Evolutionary conservation across 148 eudicot genomes (phyloP), one percentile per base, ranked within the genome.

Genomic region (Camellia lanceoleosa): DNA sequence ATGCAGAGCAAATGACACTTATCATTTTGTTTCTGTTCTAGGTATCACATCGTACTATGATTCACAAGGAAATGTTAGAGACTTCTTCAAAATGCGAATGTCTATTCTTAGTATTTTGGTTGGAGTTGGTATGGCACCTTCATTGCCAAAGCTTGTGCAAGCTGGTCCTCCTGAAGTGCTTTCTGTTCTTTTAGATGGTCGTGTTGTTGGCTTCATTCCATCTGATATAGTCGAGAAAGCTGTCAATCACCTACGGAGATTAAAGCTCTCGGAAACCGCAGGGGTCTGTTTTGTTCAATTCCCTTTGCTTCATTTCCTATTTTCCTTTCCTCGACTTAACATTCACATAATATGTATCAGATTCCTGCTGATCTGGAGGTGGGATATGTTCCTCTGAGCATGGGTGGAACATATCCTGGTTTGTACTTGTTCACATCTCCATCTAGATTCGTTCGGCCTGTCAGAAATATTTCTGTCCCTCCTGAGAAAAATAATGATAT

Each of bases 361-460:
- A 86, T 95, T 82, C 97, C 97, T 60, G 82, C 77, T 72, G 99
- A 95, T 86, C 84, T 95, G 85, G 99, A 95, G 88, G 94, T 95
- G 79, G 99, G 97, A 74, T 93, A 90, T 87, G 87, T 93, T 79
- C 99, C 97, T 77, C 74, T 92, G 87, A 95, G 99, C 92, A 87
- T 84, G 84, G 90, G 95, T 73, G 99, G 99, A 65, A 90, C 93
- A 12, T 95, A 85, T 84, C 99, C 99, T 74, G 99, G 99, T 59
- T 78, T 95, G 30, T 93, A 86, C 87, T 87, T 96, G 80, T 93
- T 86, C 80, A 91, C 99, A 78, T 86, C 93, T 82, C 98, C 99
- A 68, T 90, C 98, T 58, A 88, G 99, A 85, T 93, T 96, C 79
- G 79, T 92, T 80, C 93, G 99, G 5, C 99, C 98, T 70, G 95